Evolutionary conservation across 768 basidiomycete species (phyloP).

Genomic region (Hypholoma sublateritium): DNA sequence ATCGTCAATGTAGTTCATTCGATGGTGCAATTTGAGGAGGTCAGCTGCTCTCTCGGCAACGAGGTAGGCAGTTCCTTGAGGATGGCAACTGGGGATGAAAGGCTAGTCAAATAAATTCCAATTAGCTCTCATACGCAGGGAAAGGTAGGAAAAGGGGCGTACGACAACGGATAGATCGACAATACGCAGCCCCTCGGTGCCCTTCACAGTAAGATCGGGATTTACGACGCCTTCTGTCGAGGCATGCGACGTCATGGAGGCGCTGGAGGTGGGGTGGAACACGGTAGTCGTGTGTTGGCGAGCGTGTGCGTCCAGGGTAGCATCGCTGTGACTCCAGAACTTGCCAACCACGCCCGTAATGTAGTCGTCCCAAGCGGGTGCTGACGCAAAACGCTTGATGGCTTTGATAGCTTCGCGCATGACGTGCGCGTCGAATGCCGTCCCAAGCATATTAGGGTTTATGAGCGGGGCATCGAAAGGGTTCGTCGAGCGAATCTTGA

Average conservation of each 20-base stretch:
- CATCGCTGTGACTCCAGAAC: slow-evolving; percentile 18
- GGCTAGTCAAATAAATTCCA: slow-evolving; percentile 14
- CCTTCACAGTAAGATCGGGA: slow-evolving; percentile 31
- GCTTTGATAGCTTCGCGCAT: slow-evolving; percentile 24
- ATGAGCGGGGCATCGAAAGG: slow-evolving; percentile 49
- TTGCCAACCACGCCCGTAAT: slow-evolving; percentile 17
- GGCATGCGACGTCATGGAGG: slow-evolving; percentile 22
- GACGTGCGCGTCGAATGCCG: slow-evolving; percentile 24
- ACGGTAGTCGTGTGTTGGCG: slow-evolving; percentile 15
- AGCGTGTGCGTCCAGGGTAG: slow-evolving; percentile 19
- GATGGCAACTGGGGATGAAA: slow-evolving; percentile 26
- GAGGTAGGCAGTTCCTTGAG: slow-evolving; percentile 31
- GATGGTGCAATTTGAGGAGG: slow-evolving; percentile 19
- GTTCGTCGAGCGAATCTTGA: slow-evolving; percentile 42
- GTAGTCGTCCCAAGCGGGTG: slow-evolving; percentile 24
- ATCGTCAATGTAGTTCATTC: not conserved
- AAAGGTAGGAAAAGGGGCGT: slow-evolving; percentile 16
- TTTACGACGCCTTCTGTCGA: slow-evolving; percentile 30
- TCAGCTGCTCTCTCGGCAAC: slow-evolving; percentile 33
- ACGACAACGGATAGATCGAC: slow-evolving; percentile 28
- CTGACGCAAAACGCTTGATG: slow-evolving; percentile 20
- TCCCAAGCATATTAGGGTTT: slow-evolving; percentile 44
- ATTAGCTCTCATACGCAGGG: not conserved
- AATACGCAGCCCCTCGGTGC: slow-evolving; percentile 27
- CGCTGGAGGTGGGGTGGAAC: slow-evolving; percentile 28